Evolutionary conservation across 306 rosid species (phyloP), one percentile per base, ranked within the genome.

Genomic region (Luffa acutangula): DNA sequence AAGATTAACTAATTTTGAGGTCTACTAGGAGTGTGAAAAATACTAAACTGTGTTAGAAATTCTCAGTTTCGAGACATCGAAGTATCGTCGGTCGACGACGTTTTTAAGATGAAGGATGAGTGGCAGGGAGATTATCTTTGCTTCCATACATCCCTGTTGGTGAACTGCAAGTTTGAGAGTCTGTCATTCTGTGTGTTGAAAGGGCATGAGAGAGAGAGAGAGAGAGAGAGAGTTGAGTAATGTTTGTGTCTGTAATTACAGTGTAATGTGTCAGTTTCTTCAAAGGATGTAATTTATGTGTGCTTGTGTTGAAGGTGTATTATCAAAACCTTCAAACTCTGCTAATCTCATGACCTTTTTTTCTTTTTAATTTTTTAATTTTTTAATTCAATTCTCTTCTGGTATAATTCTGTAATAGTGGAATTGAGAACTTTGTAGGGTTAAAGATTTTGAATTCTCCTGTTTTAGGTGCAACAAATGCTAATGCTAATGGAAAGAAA

Each of bases 291-390:
- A 64, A n/a, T 67, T 67, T n/a, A 67, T 73, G 60, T 73, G 56
- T 31, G 77, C n/a, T 73, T 73, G 77, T 48, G 42, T 48, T 72
- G 77, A 73, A 73, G 59, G 77, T 73, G 59, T 31, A 20, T 64
- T 64, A 43, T 20, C 48, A n/a, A 43, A 69, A 18, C 54, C 53
- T 69, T 69, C 14, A 31, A 45, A 83, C 60, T 2, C 67, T 14
- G 5, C 80, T 73, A 46, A 73, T 72, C 37, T 42, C 76, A 70
- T 43, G 37, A 20, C 13, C 36, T 12, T 70, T 45, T 42, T 65
- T 17, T 5, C 2, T 12, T 20, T 20, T n/a, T n/a, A n/a, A n/a
- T n/a, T 33, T 70, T 18, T 7, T 9, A 2, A 1, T 60, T 31
- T 60, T 11, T 59, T 5, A 59, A 59, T 59, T 42, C 15, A 66